These are phyloP conservation scores for Podaxis sp. DNA, from an alignment of 768 basidiomycete species.

Conservation along the genomic window DNA sequence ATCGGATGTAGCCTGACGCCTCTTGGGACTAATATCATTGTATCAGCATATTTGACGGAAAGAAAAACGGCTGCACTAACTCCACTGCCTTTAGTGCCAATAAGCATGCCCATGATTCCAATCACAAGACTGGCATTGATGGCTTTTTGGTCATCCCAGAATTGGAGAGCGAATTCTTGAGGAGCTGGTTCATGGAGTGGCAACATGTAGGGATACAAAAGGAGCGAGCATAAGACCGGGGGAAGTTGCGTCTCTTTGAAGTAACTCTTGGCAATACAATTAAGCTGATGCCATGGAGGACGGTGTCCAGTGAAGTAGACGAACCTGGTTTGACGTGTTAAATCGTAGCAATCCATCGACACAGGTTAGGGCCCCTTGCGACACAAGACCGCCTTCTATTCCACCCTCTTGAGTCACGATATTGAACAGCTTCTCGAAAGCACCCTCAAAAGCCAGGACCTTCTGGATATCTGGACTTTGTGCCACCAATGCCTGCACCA, in stretches of 20 bases:
- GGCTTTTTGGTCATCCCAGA: conserved; percentile 94
- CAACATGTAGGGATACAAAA: conserved; percentile 68
- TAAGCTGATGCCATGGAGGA: conserved; percentile 17
- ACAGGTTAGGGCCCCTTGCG: conserved; percentile 83
- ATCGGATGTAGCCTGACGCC: conserved; percentile 60
- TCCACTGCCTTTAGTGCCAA: conserved; percentile 66
- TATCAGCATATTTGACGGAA: conserved; percentile 10
- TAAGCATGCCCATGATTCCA: conserved; percentile 82
- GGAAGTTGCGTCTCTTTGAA: conserved; percentile 87
- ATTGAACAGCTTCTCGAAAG: conserved; percentile 93
- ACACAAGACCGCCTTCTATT: conserved; percentile 84
- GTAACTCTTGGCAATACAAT: conserved; percentile 68
- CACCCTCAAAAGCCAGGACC: conserved; percentile 93
- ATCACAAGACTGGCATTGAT: conserved; percentile 78
- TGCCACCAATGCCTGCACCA: conserved; percentile 77
- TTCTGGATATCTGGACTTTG: conserved; percentile 96
- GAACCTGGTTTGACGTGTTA: conserved; percentile 93
- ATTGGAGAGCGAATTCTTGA: conserved; percentile 92
- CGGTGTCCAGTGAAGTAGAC: conserved; percentile 9
- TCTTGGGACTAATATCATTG: conserved; percentile 50
- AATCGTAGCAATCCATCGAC: conserved; percentile 86
- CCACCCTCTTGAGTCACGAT: conserved; percentile 89
- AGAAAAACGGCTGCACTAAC: conserved; percentile 37
- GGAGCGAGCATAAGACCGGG: conserved; percentile 61
- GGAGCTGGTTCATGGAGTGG: conserved; percentile 59